These are phyloP conservation scores for Ascochyta viciae-villosae DNA, from an alignment of 2,329 filamentous ascomycete genomes.

Conservation along the genomic window DNA sequence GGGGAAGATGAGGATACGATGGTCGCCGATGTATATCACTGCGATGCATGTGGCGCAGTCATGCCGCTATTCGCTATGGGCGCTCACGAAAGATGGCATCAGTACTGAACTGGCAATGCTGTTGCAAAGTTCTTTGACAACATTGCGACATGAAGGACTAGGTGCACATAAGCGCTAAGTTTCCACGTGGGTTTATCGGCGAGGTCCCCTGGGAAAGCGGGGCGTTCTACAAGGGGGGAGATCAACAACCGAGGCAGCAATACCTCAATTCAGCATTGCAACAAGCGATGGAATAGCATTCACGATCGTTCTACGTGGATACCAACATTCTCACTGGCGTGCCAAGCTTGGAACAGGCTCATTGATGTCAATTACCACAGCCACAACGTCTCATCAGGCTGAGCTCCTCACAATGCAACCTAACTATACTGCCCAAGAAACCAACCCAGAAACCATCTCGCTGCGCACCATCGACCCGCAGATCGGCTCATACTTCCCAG, in stretches of 20 bases:
- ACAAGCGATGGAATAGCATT: neutral
- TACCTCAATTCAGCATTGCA: neutral
- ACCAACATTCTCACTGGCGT: neutral
- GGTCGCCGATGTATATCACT: constrained; percentile 47
- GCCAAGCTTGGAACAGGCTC: neutral
- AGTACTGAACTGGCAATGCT: constrained; percentile 33
- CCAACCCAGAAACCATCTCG: neutral
- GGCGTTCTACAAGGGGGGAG: constrained; percentile 3
- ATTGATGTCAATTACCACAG: too few relatives aligned
- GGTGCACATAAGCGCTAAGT: constrained; percentile 2
- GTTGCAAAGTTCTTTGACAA: neutral
- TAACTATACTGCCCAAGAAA: neutral
- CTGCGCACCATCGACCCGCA: neutral
- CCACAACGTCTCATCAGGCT: neutral
- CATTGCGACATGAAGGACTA: constrained; percentile 1
- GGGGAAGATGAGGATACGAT: constrained; percentile 45
- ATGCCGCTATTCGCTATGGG: constrained; percentile 66
- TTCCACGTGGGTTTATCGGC: neutral
- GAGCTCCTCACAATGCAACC: neutral
- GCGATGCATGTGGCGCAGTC: constrained; percentile 59
- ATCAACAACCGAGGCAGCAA: constrained; percentile 11
- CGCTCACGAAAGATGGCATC: constrained; percentile 64
- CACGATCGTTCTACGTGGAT: neutral
- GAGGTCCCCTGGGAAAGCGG: neutral
- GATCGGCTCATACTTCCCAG: neutral